Evolutionary conservation across 1,139 yeast species (phyloP).

Genomic region (Arxiozyma bovina): DNA sequence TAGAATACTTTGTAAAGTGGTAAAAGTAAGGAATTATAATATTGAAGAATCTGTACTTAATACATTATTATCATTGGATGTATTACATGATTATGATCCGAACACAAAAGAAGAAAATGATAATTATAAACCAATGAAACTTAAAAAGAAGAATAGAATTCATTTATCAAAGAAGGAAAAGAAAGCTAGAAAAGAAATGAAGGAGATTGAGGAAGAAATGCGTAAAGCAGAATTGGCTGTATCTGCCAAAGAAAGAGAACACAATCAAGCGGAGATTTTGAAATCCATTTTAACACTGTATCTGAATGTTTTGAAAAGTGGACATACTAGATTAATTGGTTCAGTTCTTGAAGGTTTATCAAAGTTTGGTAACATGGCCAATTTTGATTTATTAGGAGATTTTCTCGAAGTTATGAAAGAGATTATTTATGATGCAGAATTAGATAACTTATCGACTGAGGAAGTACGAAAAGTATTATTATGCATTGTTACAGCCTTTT

Average conservation of each 20-base stretch:
- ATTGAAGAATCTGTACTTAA: constrained; percentile 80
- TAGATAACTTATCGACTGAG: constrained; percentile 34
- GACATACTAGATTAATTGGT: constrained; percentile 65
- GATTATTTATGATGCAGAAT: constrained; percentile 48
- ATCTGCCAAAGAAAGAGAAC: constrained; percentile 78
- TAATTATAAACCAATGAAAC: constrained; percentile 39
- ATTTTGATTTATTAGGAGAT: constrained; percentile 86
- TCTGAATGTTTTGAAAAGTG: constrained; percentile 61
- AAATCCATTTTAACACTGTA: constrained; percentile 65
- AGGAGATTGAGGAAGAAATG: constrained; percentile 82
- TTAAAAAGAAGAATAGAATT: constrained; percentile 78
- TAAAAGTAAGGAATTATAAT: constrained; percentile 65
- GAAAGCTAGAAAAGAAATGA: constrained; percentile 78
- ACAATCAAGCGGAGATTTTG: constrained; percentile 74
- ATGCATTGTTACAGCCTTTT: constrained; percentile 85
- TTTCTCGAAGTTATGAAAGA: constrained; percentile 83
- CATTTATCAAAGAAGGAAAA: constrained; percentile 83
- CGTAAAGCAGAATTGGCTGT: constrained; percentile 79
- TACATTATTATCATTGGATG: constrained; percentile 59
- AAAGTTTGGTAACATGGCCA: constrained; percentile 83
- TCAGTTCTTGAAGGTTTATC: constrained; percentile 87
- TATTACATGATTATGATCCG: constrained; percentile 77
- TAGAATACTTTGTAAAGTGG: constrained; percentile 55
- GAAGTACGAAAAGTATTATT: constrained; percentile 60
- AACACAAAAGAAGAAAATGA: constrained; percentile 36